Conservation (phyloP, 495 filamentous ascomycete genomes). For the Gamarada debralockiae region DNA sequence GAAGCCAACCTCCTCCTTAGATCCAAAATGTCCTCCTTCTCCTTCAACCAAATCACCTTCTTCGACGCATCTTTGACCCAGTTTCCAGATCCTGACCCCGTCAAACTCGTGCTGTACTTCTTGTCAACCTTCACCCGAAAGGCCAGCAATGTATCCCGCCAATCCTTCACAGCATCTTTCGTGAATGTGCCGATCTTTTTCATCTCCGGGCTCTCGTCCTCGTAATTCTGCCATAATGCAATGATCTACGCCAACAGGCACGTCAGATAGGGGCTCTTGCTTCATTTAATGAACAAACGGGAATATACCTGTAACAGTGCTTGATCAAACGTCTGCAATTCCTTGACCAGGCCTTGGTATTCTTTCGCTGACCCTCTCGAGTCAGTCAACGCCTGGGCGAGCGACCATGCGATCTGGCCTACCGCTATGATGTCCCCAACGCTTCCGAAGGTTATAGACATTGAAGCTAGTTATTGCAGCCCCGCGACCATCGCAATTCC, state of each 20-base stretch:
- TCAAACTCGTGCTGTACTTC: conserved; percentile 7
- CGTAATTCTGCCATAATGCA: conserved; percentile 14
- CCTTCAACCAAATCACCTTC: conserved; percentile 9
- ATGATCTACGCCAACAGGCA: no score
- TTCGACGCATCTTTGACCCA: neutral
- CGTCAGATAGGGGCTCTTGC: no score
- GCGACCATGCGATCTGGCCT: no score
- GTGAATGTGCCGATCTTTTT: neutral
- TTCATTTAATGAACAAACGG: no score
- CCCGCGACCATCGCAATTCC: no score
- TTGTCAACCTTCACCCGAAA: conserved; percentile 8
- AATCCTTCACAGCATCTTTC: neutral
- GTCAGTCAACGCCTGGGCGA: no score
- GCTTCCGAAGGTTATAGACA: no score
- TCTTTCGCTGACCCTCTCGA: no score
- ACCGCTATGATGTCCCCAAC: no score
- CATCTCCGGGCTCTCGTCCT: conserved; percentile 1
- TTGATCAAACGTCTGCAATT: conserved; percentile 3
- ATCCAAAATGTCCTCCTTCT: conserved; percentile 12
- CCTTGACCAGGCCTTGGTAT: no score
- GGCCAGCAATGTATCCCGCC: neutral
- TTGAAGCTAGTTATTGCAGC: no score
- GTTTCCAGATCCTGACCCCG: conserved; percentile 2
- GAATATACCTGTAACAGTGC: conserved; percentile 6
- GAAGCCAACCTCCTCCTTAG: conserved; percentile 7